Evolutionary conservation across 2,329 filamentous ascomycete species (phyloP), one percentile per base, ranked within the genome.

Genomic region (Leptographium galeiforme): DNA sequence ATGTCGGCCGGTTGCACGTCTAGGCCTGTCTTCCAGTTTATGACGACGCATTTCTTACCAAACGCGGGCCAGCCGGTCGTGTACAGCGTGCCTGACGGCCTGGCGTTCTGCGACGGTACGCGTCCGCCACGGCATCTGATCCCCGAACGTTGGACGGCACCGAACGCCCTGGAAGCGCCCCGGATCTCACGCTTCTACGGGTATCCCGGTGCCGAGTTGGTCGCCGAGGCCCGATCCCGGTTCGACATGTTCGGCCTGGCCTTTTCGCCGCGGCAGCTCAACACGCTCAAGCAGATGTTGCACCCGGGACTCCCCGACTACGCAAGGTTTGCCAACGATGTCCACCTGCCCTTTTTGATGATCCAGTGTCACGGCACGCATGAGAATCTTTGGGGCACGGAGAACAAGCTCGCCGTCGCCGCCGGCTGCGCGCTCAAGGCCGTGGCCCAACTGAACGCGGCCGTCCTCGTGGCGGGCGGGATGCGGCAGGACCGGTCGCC

Each of bases 151-250:
- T 25, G 25, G 25, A 5, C 25, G 25, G 1, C 73, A 84, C 85
- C 85, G 88, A 61, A 87, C 87, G 6, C 80, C 82, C 66, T 88
- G 84, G 59, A 25, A 25, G 25, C 25, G 5, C 25, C 25, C 25
- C 25, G 2, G 25, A 25, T 25, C 25, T 25, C 25, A 5, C 25
- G 25, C 25, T 25, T 25, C 25, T 25, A 25, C 25, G 25, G 25
- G 25, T 25, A 25, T 25, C 25, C 25, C 25, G 5, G 25, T 25
- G 2, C 25, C 25, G 25, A 25, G 25, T 25, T 25, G 25, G 25
- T 5, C 3, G 25, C 25, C 25, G 25, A 25, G 25, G 25, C 25
- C 25, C 3, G 25, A 25, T 2, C 25, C 25, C 25, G 25, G 25
- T 5, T 25, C 5, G 25, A 25, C 25, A 25, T 5, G 25, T 2